phyloP scores from a whole-genome alignment of 179 eudicot genomes.

The Corrigiola litoralis region DNA sequence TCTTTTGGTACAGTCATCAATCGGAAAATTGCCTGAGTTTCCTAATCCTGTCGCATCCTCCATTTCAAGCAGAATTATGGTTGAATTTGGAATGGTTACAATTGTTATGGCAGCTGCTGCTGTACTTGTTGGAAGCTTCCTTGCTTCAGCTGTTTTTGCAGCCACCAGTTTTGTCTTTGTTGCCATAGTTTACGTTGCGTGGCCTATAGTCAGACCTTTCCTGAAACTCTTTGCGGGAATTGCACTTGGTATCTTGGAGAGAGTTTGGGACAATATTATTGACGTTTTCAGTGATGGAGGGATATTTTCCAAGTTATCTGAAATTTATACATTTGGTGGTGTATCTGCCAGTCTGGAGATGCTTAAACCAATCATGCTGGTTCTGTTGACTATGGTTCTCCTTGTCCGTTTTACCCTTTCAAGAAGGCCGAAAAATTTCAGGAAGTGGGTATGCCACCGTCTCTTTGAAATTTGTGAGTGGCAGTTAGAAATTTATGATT shows the following conservation, averaged over 20 bases:
- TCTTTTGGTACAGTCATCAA: slow-evolving; percentile 53
- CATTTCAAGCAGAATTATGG: slow-evolving; percentile 82
- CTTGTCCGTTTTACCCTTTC: slow-evolving; percentile 80
- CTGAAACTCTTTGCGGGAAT: slow-evolving; percentile 46
- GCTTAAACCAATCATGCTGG: slow-evolving; percentile 57
- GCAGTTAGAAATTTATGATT: not conserved
- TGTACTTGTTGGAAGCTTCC: slow-evolving; percentile 61
- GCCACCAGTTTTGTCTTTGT: slow-evolving; percentile 64
- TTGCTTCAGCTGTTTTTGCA: slow-evolving; percentile 83
- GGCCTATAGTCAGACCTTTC: slow-evolving; percentile 72
- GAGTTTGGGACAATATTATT: slow-evolving; percentile 49
- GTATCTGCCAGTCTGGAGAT: slow-evolving; percentile 49
- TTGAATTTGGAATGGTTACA: slow-evolving; percentile 74
- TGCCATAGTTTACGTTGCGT: slow-evolving; percentile 51
- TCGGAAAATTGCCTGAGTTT: slow-evolving; percentile 63
- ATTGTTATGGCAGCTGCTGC: slow-evolving; percentile 76
- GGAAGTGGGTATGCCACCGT: slow-evolving; percentile 70
- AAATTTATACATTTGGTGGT: slow-evolving; percentile 64
- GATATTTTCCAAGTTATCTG: slow-evolving; percentile 47
- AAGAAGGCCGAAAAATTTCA: slow-evolving; percentile 82
- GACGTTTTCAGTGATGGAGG: slow-evolving; percentile 58
- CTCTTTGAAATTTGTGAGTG: not conserved
- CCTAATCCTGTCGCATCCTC: slow-evolving; percentile 83
- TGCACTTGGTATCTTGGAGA: slow-evolving; percentile 40
- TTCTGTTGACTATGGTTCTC: slow-evolving; percentile 57